Evolutionary conservation across 2,329 filamentous ascomycete species (phyloP).

Genomic region (Ascosphaera aggregata): DNA sequence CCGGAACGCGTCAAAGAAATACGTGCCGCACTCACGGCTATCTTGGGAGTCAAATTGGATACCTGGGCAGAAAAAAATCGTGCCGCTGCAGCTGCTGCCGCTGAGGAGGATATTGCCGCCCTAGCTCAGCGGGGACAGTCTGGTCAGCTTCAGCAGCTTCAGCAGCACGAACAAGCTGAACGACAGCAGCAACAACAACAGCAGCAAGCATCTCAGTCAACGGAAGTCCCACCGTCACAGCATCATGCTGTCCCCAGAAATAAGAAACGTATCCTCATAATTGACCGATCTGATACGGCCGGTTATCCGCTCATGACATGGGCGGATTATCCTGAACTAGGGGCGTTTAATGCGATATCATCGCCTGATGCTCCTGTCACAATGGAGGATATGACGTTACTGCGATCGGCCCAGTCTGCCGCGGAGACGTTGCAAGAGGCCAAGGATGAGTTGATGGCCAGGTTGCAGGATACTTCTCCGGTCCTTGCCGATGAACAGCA

Average conservation of each 20-base stretch:
- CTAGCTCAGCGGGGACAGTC: too few species aligned
- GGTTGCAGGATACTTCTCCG: conserved; percentile 22
- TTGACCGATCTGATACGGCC: conserved; percentile 17
- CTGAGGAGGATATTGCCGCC: conserved; percentile 15
- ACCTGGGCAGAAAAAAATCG: conserved; percentile 21
- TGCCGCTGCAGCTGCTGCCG: conserved; percentile 1
- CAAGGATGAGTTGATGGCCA: conserved; percentile 27
- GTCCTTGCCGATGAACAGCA: conserved; percentile 17
- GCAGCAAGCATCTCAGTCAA: not conserved
- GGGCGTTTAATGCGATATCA: conserved; percentile 17
- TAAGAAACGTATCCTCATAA: conserved; percentile 19
- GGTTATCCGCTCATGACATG: conserved; percentile 19
- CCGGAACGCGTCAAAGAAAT: conserved; percentile 22
- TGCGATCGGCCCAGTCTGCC: conserved; percentile 23
- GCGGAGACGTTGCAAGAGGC: conserved; percentile 27
- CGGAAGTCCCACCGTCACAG: not conserved
- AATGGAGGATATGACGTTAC: conserved; percentile 23
- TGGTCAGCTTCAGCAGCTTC: not conserved
- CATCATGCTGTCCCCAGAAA: conserved; percentile 3
- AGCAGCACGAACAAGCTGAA: not conserved
- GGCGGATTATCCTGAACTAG: conserved; percentile 21
- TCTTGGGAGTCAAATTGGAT: conserved; percentile 21
- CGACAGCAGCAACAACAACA: not conserved
- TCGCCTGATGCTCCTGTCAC: conserved; percentile 17
- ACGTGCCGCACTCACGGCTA: conserved; percentile 19